Percentiles rank a stretch among this genome's conserved stretches.
Evolutionary conservation across 257 asterid genomes (phyloP).

Genomic region (Forsythia viridissima): DNA sequence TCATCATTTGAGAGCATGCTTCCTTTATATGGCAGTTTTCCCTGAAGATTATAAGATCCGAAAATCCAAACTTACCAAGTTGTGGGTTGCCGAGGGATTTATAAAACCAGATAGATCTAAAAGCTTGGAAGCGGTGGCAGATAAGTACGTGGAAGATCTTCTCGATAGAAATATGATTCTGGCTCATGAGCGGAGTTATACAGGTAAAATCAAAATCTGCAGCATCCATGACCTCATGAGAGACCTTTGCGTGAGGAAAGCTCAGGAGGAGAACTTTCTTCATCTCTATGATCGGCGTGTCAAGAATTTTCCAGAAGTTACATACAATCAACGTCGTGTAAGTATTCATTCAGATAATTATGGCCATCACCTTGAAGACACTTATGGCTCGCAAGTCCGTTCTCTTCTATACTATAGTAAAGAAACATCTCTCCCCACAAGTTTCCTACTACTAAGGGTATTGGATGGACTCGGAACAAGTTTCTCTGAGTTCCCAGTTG

Average conservation of each 20-base stretch:
- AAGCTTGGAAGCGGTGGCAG: slow-evolving; percentile 4
- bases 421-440: too few species aligned
- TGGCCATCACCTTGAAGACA: too few species aligned
- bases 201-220: slow-evolving; percentile 4
- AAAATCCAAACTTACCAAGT: slow-evolving; percentile 5
- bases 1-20: too few species aligned
- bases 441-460: not conserved
- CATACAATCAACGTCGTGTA: slow-evolving; percentile 6
- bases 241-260: slow-evolving; percentile 26
- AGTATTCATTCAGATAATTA: slow-evolving; percentile 1
- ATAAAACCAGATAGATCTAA: not conserved
- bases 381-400: too few species aligned
- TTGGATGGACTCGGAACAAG: slow-evolving; percentile 4
- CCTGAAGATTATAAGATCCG: not conserved
- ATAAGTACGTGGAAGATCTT: not conserved
- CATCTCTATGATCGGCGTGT: too few species aligned
- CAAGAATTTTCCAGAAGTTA: not conserved
- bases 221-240: slow-evolving; percentile 12
- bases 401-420: not conserved
- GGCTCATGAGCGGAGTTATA: not conserved
- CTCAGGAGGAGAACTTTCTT: slow-evolving; percentile 24
- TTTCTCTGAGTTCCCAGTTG: slow-evolving; percentile 10
- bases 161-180: slow-evolving; percentile 7
- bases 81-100: slow-evolving; percentile 14
- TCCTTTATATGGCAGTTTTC: too few species aligned